phyloP scores from a whole-genome alignment of 805 yeast species.

The Wickerhamiella nectarea region DNA sequence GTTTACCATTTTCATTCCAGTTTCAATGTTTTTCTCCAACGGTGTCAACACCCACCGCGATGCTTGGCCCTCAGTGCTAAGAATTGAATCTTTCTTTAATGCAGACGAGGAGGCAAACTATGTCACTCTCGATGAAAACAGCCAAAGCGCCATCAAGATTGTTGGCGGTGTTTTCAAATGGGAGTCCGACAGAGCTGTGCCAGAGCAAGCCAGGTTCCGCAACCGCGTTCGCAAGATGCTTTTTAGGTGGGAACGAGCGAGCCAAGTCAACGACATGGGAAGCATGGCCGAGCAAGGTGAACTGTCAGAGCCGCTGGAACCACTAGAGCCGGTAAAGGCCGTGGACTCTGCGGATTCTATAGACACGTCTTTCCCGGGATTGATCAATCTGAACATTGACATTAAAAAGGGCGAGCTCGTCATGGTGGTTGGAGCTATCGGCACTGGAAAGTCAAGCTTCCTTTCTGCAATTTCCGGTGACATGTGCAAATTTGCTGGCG shows the following conservation, averaged over 20 bases:
- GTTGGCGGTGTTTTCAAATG: constrained; percentile 49
- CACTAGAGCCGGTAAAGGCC: neutral
- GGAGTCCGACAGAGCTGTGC: constrained; percentile 31
- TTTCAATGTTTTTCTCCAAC: constrained; percentile 45
- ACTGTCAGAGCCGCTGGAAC: neutral
- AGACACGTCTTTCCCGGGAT: constrained; percentile 28
- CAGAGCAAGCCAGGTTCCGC: neutral
- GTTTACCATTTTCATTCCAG: constrained; percentile 55
- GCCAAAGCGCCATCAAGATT: constrained; percentile 36
- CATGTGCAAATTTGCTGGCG: constrained; percentile 46
- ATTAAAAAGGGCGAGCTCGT: constrained; percentile 56
- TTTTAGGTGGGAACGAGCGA: neutral
- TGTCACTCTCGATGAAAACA: constrained; percentile 21
- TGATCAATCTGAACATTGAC: constrained; percentile 37
- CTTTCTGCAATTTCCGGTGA: constrained; percentile 58
- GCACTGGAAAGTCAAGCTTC: constrained; percentile 69
- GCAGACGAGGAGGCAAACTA: constrained; percentile 30
- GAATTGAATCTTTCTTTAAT: constrained; percentile 17
- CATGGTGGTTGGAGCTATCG: constrained; percentile 67
- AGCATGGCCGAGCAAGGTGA: neutral
- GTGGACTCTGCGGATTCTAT: no score
- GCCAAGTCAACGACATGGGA: neutral
- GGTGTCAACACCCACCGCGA: constrained; percentile 32
- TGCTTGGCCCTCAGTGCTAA: constrained; percentile 25
- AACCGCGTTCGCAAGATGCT: neutral